Evolutionary conservation across 495 filamentous ascomycete species (phyloP).

Genomic region (Penicillium cosmopolitanum): DNA sequence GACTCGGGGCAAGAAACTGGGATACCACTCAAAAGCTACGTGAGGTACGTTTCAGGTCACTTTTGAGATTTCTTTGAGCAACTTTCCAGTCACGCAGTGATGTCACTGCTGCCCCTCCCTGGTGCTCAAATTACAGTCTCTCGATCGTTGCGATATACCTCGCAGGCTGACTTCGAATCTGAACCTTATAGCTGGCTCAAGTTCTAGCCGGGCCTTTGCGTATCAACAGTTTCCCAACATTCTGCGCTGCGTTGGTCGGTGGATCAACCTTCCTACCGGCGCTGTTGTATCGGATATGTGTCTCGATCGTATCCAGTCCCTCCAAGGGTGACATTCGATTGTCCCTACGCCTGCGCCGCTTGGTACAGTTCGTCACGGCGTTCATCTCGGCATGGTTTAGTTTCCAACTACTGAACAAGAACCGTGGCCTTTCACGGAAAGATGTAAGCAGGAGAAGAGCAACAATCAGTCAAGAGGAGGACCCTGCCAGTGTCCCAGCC

Average conservation of each 20-base stretch:
- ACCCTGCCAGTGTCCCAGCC: conserved; percentile 46
- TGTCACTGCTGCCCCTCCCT: conserved; percentile 7
- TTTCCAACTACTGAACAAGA: conserved; percentile 51
- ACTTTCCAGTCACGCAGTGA: conserved; percentile 6
- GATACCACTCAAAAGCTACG: conserved; percentile 40
- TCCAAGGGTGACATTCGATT: conserved; percentile 20
- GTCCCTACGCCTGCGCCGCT: conserved; percentile 23
- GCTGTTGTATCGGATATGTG: conserved; percentile 38
- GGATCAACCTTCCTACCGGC: conserved; percentile 72
- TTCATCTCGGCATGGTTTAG: conserved; percentile 52
- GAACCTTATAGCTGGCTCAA: conserved; percentile 34
- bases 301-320: conserved; percentile 23
- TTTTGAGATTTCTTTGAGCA: conserved; percentile 4
- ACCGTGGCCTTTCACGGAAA: conserved; percentile 27
- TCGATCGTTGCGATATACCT: conserved; percentile 2
- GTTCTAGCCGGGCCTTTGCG: conserved; percentile 44
- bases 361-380: conserved; percentile 45
- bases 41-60: conserved; percentile 37
- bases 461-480: conserved; percentile 8
- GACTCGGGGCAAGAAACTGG: conserved; percentile 50
- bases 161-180: conserved; percentile 12
- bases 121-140: not conserved
- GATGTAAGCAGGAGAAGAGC: conserved; percentile 9
- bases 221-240: conserved; percentile 71
- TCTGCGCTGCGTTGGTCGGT: conserved; percentile 76